Evolutionary conservation across 2,329 filamentous ascomycete genomes (phyloP).

Genomic region (Ophiostoma australiae): DNA sequence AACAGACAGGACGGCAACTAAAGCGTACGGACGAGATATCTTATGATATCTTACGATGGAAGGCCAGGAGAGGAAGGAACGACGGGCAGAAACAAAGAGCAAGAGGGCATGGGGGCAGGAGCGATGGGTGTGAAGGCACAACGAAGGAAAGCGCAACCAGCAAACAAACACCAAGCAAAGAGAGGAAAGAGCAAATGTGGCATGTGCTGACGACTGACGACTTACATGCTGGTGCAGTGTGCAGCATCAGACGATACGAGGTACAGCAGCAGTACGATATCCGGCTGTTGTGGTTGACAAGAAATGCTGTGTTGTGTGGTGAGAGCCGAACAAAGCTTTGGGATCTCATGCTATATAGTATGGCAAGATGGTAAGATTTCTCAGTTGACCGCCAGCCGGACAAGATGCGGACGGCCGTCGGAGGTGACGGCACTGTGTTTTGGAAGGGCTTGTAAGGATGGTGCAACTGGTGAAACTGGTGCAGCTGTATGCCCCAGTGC

Average conservation of each 20-base stretch:
- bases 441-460: no score
- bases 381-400: neutral
- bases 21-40: neutral
- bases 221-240: neutral
- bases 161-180: neutral
- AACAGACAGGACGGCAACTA: neutral
- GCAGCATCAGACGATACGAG: constrained; percentile 10
- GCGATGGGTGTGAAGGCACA: neutral
- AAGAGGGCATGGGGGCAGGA: constrained; percentile 8
- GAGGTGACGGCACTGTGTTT: neutral
- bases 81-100: neutral
- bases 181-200: neutral
- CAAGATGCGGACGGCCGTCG: neutral
- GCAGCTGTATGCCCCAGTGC: no score
- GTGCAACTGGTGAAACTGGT: neutral
- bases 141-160: neutral
- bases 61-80: neutral
- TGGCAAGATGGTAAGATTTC: neutral
- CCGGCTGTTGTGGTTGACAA: neutral
- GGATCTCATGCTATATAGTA: neutral
- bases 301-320: neutral
- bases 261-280: neutral
- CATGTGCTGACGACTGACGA: constrained; percentile 11
- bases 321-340: neutral
- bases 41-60: constrained; percentile 11